A percentile compares a stretch with the other conserved stretches of the same genome.
Conservation (phyloP, 73 alveolate species). For the Tetrahymena thermophila region DNA sequence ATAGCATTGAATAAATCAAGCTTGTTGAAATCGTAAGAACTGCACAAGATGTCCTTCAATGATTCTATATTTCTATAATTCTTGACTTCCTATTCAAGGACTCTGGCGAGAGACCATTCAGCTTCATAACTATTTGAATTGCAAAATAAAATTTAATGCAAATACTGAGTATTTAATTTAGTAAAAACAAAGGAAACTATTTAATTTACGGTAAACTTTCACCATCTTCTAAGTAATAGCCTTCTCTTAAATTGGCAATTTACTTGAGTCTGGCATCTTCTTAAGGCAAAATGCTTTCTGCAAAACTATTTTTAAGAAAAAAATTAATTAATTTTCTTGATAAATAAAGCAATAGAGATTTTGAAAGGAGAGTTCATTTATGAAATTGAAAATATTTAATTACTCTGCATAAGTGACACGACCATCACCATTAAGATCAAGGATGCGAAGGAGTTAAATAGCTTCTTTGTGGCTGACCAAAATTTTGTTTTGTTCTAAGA, state of each 20-base stretch:
- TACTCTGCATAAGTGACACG: slow-evolving; percentile 15
- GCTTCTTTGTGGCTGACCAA: neutral
- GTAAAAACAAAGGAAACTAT: neutral
- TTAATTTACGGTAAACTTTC: slow-evolving; percentile 2
- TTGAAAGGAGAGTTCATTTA: no score
- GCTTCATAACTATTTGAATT: slow-evolving; percentile 12
- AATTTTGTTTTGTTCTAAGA: slow-evolving; percentile 6
- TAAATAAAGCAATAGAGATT: neutral
- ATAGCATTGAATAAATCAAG: slow-evolving; percentile 16
- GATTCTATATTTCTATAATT: slow-evolving; percentile 37
- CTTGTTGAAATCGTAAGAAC: slow-evolving; percentile 25
- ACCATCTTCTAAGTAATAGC: neutral
- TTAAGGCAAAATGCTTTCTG: neutral
- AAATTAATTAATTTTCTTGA: neutral
- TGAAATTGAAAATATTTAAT: neutral
- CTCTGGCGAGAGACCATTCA: slow-evolving; percentile 38
- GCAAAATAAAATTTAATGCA: neutral
- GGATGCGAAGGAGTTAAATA: neutral
- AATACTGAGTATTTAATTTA: slow-evolving; percentile 3
- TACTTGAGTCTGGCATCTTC: neutral
- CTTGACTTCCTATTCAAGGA: slow-evolving; percentile 46
- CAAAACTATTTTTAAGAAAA: neutral
- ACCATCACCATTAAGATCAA: slow-evolving; percentile 6
- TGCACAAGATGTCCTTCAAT: slow-evolving; percentile 23
- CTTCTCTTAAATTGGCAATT: neutral